A percentile compares a stretch with the other conserved stretches of the same genome.
Conservation (phyloP, 2,329 filamentous ascomycete genomes). For the Fusarium sp. region DNA sequence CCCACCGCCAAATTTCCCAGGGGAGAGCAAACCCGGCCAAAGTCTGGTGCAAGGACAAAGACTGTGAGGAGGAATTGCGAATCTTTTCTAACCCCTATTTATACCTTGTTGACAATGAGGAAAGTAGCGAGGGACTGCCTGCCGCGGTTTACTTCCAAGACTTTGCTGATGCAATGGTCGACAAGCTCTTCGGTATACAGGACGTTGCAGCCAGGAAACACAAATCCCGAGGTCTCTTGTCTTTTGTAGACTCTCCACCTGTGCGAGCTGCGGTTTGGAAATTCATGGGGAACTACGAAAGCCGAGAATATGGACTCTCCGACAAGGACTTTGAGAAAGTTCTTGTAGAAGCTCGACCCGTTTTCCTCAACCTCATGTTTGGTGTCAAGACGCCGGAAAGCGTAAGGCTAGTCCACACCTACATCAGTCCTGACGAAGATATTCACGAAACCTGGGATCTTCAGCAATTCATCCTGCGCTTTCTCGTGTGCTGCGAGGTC, state of each 20-base stretch:
- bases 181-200: constrained; percentile 15
- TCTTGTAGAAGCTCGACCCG: constrained; percentile 15
- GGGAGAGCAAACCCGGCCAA: constrained; percentile 36
- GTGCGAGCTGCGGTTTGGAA: constrained; percentile 41
- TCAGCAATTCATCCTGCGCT: constrained; percentile 37
- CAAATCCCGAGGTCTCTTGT: constrained; percentile 35
- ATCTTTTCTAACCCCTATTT: constrained; percentile 22
- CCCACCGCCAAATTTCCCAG: constrained; percentile 30
- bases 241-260: constrained; percentile 46
- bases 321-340: constrained; percentile 13
- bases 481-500: constrained; percentile 44
- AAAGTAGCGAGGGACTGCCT: constrained; percentile 14
- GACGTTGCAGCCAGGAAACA: constrained; percentile 10
- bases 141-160: constrained; percentile 33
- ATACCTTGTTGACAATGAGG: constrained; percentile 8
- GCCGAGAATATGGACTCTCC: background rate
- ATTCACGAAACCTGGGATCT: constrained; percentile 12
- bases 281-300: constrained; percentile 12
- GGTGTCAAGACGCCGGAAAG: constrained; percentile 16
- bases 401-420: constrained; percentile 14
- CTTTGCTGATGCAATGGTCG: constrained; percentile 34
- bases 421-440: constrained; percentile 1
- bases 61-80: constrained; percentile 22
- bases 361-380: constrained; percentile 39
- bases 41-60: constrained; percentile 36